These are phyloP conservation scores for Boeremia exigua DNA, from an alignment of 2,329 filamentous ascomycete species.

Conservation along the genomic window DNA sequence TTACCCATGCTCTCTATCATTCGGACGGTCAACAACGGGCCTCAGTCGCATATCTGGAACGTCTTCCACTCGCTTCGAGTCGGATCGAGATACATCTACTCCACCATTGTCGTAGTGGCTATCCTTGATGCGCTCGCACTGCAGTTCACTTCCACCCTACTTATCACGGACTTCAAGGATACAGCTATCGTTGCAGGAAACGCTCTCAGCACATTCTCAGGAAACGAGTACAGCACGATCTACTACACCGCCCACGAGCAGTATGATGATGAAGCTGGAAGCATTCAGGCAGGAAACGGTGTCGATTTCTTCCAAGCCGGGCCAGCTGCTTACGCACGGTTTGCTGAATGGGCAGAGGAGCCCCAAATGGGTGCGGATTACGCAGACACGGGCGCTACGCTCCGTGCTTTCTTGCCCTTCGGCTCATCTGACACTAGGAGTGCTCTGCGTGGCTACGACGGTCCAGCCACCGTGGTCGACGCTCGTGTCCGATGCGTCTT, in stretches of 20 bases:
- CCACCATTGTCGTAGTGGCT: background rate
- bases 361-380: background rate
- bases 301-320: background rate
- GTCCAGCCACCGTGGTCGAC: conserved; percentile 3
- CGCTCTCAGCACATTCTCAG: too few species aligned
- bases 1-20: conserved; percentile 7
- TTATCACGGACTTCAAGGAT: background rate
- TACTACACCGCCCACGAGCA: background rate
- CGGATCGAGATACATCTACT: background rate
- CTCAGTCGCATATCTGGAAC: conserved; percentile 6
- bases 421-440: background rate
- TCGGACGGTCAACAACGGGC: conserved; percentile 7
- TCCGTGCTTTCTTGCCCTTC: conserved; percentile 3
- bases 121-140: background rate
- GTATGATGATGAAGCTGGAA: background rate
- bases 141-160: conserved; percentile 7
- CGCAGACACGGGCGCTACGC: conserved; percentile 1
- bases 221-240: background rate
- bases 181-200: background rate
- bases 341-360: background rate
- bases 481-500: background rate
- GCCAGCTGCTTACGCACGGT: conserved; percentile 2
- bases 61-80: background rate
- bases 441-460: background rate
- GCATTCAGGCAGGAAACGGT: background rate